phyloP scores from a whole-genome alignment of 2,329 filamentous ascomycete genomes.

The Lecanicillium sp. region DNA sequence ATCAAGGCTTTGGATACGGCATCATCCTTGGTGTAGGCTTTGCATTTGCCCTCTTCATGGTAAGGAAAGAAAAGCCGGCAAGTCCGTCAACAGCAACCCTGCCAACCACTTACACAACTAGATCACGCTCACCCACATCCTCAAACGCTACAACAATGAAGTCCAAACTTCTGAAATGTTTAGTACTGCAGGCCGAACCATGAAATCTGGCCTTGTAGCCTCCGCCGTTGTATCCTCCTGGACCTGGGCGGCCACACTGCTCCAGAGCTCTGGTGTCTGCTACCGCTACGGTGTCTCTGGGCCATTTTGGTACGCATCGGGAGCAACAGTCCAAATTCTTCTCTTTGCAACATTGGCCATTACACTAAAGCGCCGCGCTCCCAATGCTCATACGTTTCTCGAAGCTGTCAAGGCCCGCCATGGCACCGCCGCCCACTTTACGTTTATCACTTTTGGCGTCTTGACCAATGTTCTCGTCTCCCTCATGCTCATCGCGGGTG shows the following conservation, averaged over 20 bases:
- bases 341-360: constrained; percentile 87
- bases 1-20: constrained; percentile 66
- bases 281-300: constrained; percentile 68
- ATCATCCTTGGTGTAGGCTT: constrained; percentile 68
- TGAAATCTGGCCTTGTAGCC: constrained; percentile 82
- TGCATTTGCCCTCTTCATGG: constrained; percentile 65
- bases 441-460: constrained; percentile 75
- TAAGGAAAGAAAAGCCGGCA: constrained; percentile 11
- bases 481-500: constrained; percentile 81
- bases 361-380: constrained; percentile 76
- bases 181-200: constrained; percentile 76
- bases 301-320: constrained; percentile 51
- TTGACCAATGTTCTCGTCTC: constrained; percentile 84
- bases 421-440: constrained; percentile 60
- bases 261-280: constrained; percentile 73
- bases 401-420: constrained; percentile 79
- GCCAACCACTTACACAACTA: constrained; percentile 5
- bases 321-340: constrained; percentile 80
- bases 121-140: constrained; percentile 61
- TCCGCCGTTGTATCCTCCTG: constrained; percentile 87
- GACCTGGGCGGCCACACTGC: constrained; percentile 83
- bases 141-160: constrained; percentile 55
- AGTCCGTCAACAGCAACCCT: not conserved
- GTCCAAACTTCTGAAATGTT: constrained; percentile 91
- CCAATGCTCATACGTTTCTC: constrained; percentile 79